These are phyloP conservation scores for Seminavis robusta DNA, from an alignment of 108 stramenopile species.

Conservation along the genomic window DNA sequence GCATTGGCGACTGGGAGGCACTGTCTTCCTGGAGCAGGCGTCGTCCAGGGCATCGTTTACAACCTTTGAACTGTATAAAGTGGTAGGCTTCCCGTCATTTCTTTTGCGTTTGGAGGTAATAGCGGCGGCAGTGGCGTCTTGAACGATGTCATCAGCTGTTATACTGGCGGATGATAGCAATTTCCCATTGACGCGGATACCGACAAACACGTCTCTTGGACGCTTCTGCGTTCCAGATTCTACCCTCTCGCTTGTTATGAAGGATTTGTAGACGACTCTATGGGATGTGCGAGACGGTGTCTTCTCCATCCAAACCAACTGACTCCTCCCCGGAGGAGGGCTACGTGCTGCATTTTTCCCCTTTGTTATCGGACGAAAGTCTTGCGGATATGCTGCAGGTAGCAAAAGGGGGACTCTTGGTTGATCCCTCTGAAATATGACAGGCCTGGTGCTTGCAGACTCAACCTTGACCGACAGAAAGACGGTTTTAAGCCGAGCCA, in stretches of 20 bases:
- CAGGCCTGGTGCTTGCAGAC: conserved; percentile 18
- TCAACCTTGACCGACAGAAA: conserved; percentile 24
- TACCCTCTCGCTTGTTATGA: conserved; percentile 51
- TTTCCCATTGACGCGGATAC: conserved; percentile 52
- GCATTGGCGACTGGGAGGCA: neutral
- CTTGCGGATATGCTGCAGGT: neutral
- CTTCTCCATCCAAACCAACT: neutral
- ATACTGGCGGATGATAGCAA: conserved; percentile 12
- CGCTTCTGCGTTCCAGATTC: conserved; percentile 47
- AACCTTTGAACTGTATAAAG: neutral
- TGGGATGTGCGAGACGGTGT: neutral
- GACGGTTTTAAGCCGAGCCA: neutral
- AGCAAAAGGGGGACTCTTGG: neutral
- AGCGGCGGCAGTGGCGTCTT: conserved; percentile 14
- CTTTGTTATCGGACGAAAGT: neutral
- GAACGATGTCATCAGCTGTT: conserved; percentile 26
- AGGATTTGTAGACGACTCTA: conserved; percentile 12
- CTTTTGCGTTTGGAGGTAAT: conserved; percentile 1
- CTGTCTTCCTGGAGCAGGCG: neutral
- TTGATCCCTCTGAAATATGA: conserved; percentile 9
- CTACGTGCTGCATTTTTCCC: neutral
- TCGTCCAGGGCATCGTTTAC: neutral
- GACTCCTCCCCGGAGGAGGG: neutral
- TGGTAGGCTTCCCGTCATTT: neutral
- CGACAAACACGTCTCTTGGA: conserved; percentile 58